Evolutionary conservation across 2,329 filamentous ascomycete species (phyloP).

Genomic region (Westerdykella aurantiaca): DNA sequence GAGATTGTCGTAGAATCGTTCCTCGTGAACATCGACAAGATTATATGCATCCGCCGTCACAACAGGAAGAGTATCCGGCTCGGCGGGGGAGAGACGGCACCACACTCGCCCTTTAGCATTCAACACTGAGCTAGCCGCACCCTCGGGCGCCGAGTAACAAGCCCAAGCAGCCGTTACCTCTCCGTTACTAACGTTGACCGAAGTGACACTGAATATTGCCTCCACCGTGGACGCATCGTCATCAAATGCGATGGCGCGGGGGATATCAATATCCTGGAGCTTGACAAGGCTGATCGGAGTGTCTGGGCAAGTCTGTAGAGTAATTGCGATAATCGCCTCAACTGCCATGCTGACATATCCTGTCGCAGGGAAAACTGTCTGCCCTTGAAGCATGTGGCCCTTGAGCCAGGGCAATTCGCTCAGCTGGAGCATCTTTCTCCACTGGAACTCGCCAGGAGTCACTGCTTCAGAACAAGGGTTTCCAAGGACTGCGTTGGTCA

Average conservation of each 20-base stretch:
- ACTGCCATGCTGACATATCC: slow-evolving; percentile 40
- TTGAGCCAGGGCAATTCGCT: slow-evolving; percentile 8
- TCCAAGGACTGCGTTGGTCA: not conserved
- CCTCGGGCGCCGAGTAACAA: slow-evolving; percentile 1
- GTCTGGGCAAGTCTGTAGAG: not conserved
- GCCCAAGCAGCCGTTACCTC: slow-evolving; percentile 2
- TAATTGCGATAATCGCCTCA: slow-evolving; percentile 4
- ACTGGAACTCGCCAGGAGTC: slow-evolving; percentile 2
- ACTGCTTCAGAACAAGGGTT: slow-evolving; percentile 2
- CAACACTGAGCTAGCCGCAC: not conserved
- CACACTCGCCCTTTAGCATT: too few species aligned
- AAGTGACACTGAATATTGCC: not conserved
- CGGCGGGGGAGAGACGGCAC: too few species aligned
- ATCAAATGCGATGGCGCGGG: slow-evolving; percentile 7
- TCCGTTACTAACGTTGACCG: not conserved
- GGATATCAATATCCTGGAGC: slow-evolving; percentile 3
- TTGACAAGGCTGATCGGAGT: slow-evolving; percentile 3
- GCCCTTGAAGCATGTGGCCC: slow-evolving; percentile 10
- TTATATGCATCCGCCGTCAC: slow-evolving; percentile 5
- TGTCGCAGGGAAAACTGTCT: slow-evolving; percentile 41
- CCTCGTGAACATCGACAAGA: slow-evolving; percentile 3
- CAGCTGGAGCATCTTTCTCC: slow-evolving; percentile 7
- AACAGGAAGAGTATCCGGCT: slow-evolving; percentile 1
- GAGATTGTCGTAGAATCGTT: slow-evolving; percentile 13
- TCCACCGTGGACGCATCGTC: slow-evolving; percentile 1